phyloP scores from a whole-genome alignment of 257 asterid species.

The Haberlea rhodopensis region DNA sequence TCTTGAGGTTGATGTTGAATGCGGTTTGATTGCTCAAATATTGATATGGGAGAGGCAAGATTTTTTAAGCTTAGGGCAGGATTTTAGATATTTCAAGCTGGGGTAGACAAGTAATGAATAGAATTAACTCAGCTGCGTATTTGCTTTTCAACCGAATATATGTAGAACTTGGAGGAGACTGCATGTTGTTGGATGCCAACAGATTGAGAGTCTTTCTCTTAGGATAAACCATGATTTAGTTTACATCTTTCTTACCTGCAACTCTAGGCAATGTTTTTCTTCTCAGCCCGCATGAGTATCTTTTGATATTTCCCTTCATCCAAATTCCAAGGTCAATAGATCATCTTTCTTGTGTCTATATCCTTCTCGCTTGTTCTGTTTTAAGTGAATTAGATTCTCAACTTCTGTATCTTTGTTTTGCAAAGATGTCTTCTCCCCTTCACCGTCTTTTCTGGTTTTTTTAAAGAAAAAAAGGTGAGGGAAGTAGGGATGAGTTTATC shows the following conservation, averaged over 20 bases:
- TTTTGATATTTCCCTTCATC: background rate
- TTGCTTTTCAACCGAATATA: slow-evolving; percentile 12
- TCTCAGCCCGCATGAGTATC: background rate
- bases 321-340: background rate
- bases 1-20: slow-evolving; percentile 20
- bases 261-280: slow-evolving; percentile 13
- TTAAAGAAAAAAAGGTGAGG: slow-evolving; percentile 46
- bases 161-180: slow-evolving; percentile 18
- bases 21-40: slow-evolving; percentile 5
- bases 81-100: background rate
- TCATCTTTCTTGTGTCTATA: slow-evolving; percentile 17
- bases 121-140: slow-evolving; percentile 15
- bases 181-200: slow-evolving; percentile 15
- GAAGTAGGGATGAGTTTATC: slow-evolving; percentile 34
- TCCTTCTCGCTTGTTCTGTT: slow-evolving; percentile 3
- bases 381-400: slow-evolving; percentile 26
- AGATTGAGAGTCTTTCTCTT: slow-evolving; percentile 6
- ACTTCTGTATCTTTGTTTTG: slow-evolving; percentile 26
- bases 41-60: slow-evolving; percentile 30
- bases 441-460: slow-evolving; percentile 55
- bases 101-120: slow-evolving; percentile 14
- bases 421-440: slow-evolving; percentile 37
- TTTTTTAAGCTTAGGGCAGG: background rate
- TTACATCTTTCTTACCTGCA: background rate
- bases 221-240: slow-evolving; percentile 25